Percentiles rank a stretch among this genome's conserved stretches.
phyloP scores from a whole-genome alignment of 2,329 filamentous ascomycete species.

The Pseudonectria foliicola region DNA sequence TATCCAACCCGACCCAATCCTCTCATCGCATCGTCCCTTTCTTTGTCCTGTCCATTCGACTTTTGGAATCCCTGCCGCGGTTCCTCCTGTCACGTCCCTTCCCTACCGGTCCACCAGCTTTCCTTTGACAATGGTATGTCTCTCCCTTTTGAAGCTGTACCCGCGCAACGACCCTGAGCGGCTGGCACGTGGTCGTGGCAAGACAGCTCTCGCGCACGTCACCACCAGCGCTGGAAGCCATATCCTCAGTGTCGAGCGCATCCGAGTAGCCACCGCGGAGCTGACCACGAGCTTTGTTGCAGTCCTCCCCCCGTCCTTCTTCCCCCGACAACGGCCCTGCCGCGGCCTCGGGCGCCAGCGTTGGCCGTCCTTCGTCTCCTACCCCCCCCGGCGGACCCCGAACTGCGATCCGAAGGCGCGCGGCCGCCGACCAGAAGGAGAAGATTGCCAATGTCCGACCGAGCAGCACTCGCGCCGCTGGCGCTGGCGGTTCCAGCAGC shows the following conservation, averaged over 20 bases:
- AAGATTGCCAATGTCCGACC: constrained; percentile 91
- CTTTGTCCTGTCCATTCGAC: constrained; percentile 18
- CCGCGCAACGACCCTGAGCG: constrained; percentile 1
- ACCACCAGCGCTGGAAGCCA: constrained; percentile 13
- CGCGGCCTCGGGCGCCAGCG: constrained; percentile 59
- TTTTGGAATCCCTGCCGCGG: constrained; percentile 28
- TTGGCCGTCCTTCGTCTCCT: constrained; percentile 75
- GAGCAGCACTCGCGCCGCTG: constrained; percentile 84
- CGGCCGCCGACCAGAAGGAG: constrained; percentile 95
- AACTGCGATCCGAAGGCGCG: constrained; percentile 89
- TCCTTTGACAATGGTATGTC: constrained; percentile 27
- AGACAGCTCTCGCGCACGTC: constrained; percentile 7
- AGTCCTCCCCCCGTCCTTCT: constrained; percentile 54
- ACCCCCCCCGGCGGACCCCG: constrained; percentile 88
- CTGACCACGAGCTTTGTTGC: constrained; percentile 6
- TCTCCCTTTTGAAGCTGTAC: neutral
- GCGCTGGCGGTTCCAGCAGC: constrained; percentile 91
- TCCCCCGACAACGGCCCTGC: constrained; percentile 52
- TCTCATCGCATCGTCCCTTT: constrained; percentile 13
- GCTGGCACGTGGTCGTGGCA: constrained; percentile 17
- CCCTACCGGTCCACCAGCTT: constrained; percentile 9
- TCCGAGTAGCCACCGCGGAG: neutral
- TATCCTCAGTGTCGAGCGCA: constrained; percentile 2
- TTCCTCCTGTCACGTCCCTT: constrained; percentile 20
- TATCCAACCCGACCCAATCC: too few species aligned